phyloP scores from a whole-genome alignment of 176 grass and related monocot genomes.

The Carex kokanica region DNA sequence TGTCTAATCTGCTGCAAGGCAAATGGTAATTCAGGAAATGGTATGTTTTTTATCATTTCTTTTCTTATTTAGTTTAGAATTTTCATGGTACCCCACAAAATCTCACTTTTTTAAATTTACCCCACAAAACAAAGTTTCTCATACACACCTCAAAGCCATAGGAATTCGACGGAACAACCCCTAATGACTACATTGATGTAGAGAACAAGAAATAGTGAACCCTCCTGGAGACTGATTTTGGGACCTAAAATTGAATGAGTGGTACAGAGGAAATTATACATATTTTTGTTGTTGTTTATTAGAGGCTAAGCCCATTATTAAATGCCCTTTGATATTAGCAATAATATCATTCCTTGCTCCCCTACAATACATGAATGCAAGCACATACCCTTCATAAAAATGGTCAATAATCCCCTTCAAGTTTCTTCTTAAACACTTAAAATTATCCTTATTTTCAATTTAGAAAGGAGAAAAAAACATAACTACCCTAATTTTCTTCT shows the following conservation, averaged over 20 bases:
- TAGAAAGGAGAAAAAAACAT: too few relatives aligned
- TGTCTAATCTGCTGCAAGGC: slow-evolving; percentile 43
- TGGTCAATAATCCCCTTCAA: too few relatives aligned
- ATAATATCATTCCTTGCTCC: too few relatives aligned
- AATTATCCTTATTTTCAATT: too few relatives aligned
- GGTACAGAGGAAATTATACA: neutral
- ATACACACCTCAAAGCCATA: neutral
- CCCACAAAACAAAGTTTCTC: neutral
- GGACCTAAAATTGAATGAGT: neutral
- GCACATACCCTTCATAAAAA: too few relatives aligned
- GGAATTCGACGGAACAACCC: neutral
- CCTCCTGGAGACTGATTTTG: neutral
- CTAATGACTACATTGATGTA: neutral
- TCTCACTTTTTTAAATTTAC: neutral
- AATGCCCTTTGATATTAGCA: neutral
- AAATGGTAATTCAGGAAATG: slow-evolving; percentile 29
- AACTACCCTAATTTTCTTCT: too few relatives aligned
- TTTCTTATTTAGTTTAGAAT: neutral
- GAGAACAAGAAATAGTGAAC: neutral
- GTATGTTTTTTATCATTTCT: slow-evolving; percentile 25
- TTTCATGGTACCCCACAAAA: neutral
- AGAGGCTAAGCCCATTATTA: neutral
- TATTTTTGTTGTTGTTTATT: neutral
- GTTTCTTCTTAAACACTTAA: too few relatives aligned
- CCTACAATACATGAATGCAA: too few relatives aligned